phyloP scores from a whole-genome alignment of 73 alveolate genomes.

The Paramecium primaurelia region DNA sequence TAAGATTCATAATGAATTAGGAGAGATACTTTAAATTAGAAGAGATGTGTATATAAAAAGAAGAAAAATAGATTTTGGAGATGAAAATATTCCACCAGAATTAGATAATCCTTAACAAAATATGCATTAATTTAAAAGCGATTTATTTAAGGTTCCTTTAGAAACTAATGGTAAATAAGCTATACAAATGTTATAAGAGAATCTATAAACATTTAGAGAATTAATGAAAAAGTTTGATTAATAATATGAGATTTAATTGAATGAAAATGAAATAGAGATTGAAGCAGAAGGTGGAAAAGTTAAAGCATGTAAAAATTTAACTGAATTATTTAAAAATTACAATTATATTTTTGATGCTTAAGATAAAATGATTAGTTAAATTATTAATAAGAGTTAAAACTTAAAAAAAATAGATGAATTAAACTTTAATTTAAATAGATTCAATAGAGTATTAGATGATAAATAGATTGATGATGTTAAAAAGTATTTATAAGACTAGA shows the following conservation, averaged over 20 bases:
- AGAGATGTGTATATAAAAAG: slow-evolving; percentile 1
- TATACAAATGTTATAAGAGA: not conserved
- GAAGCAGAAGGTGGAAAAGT: slow-evolving; percentile 13
- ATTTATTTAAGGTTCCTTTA: not conserved
- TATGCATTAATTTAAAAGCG: slow-evolving; percentile 24
- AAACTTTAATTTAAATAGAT: not conserved
- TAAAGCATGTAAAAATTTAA: slow-evolving; percentile 20
- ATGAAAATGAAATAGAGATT: not conserved
- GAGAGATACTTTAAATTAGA: not conserved
- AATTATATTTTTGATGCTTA: slow-evolving; percentile 21
- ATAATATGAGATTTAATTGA: not conserved
- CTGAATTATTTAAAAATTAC: slow-evolving; percentile 21
- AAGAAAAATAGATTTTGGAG: not conserved
- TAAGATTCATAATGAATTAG: not conserved
- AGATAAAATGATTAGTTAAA: slow-evolving; percentile 28
- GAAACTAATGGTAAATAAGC: slow-evolving; percentile 21
- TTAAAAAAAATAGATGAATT: slow-evolving; percentile 10
- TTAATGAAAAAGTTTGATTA: slow-evolving; percentile 11
- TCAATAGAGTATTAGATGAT: slow-evolving; percentile 3
- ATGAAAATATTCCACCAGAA: slow-evolving; percentile 11
- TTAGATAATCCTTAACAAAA: not conserved
- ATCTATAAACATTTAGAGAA: slow-evolving; percentile 5
- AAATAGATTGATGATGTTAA: slow-evolving; percentile 34
- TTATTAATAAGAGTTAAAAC: not conserved
- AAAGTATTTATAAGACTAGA: not conserved